Evolutionary conservation across 2,329 filamentous ascomycete genomes (phyloP).

Genomic region (Blumeriella jaapii): DNA sequence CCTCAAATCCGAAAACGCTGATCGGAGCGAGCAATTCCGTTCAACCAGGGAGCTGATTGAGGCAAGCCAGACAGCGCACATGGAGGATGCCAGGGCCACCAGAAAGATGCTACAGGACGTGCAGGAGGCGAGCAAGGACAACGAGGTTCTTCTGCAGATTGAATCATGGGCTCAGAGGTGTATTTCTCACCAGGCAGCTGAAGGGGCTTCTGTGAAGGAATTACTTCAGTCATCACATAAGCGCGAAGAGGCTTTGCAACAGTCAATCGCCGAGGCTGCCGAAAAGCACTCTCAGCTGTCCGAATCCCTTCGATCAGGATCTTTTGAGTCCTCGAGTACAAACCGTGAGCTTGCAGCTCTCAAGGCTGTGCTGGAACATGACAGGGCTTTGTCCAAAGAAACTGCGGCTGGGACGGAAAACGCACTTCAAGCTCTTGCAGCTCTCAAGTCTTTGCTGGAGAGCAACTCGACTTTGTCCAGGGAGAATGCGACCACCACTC

Average conservation of each 20-base stretch:
- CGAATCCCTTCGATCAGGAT: neutral
- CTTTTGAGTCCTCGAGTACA: neutral
- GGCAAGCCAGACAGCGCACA: neutral
- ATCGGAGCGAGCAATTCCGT: neutral
- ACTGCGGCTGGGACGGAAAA: too few species aligned
- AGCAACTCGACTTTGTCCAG: neutral
- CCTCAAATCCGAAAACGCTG: neutral
- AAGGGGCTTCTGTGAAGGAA: neutral
- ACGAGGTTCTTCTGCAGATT: conserved; percentile 8
- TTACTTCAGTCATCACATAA: neutral
- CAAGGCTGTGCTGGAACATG: conserved; percentile 1
- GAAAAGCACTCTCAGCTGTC: neutral
- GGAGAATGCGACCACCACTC: neutral
- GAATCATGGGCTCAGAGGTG: conserved; percentile 3
- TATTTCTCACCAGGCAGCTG: conserved; percentile 3
- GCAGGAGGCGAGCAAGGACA: conserved; percentile 5
- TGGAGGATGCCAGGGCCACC: neutral
- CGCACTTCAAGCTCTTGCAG: too few species aligned
- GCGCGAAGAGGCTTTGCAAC: conserved; percentile 1
- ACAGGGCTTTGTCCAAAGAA: neutral
- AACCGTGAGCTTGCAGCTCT: neutral
- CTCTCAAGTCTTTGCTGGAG: conserved; percentile 1
- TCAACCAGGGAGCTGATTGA: neutral
- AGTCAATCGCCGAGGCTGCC: neutral
- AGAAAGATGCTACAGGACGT: conserved; percentile 2